Evolutionary conservation across 768 basidiomycete species (phyloP), one percentile per base, ranked within the genome.

Genomic region (Lactarius hengduanensis): DNA sequence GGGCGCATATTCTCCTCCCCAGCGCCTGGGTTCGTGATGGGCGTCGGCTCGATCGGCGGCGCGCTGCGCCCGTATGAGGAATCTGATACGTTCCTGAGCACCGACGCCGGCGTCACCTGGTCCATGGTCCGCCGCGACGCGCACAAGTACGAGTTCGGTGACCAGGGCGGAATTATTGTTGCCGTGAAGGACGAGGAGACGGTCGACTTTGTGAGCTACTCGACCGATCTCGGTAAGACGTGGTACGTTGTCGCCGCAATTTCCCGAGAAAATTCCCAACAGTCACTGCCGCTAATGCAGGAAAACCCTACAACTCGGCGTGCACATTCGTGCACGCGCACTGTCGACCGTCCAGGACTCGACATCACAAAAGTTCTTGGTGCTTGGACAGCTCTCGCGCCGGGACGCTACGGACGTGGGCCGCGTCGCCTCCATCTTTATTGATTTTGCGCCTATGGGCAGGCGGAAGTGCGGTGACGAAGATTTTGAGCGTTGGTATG

Each of bases 61-160:
- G 75, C 78, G 13, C 79, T 98, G 8, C 74, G 79, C 20, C 78
- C 85, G 0, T 98, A 98, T 71, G 86, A 90, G 53, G 89, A 97
- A 43, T 88, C 91, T 72, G 94, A 97, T 72, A 98, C 96, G 0
- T 99, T 97, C 80, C 75, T 98, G 66, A 96, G 93, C 71, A 89
- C 83, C 0, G 93, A 99, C 72, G 95, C 88, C 0, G 97, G 97
- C 1, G 71, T 94, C 16, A 85, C 85, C 6, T 99, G 97, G 96
- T 78, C 72, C 28, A 94, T 93, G 89, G 82, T 89, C 13, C 79
- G 80, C 53, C 78, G 76, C 61, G 87, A 89, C 28, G 91, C 96
- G 0, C 89, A 93, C 74, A 94, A 95, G 77, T 98, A 98, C 73
- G 95, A 98, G 77, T 96, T 98, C 74, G 97, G 97, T 6, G 97